Evolutionary conservation across 2,329 filamentous ascomycete species (phyloP).

Genomic region (Apiospora arundinis): DNA sequence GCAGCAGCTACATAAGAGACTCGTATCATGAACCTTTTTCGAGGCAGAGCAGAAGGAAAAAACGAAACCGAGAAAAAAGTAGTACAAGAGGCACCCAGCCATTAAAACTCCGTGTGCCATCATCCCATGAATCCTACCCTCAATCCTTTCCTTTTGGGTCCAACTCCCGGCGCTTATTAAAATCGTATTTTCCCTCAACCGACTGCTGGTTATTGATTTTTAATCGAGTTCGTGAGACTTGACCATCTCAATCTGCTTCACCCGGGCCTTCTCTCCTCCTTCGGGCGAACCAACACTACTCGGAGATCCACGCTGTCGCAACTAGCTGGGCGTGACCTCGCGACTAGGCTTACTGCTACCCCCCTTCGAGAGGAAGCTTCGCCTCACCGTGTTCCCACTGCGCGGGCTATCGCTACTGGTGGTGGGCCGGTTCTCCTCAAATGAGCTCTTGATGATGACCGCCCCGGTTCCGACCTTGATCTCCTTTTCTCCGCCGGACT

Average conservation of each 20-base stretch:
- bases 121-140: neutral
- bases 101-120: constrained; percentile 3
- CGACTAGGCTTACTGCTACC: constrained; percentile 48
- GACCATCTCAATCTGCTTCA: neutral
- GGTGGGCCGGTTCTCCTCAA: constrained; percentile 53
- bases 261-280: neutral
- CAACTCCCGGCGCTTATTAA: constrained; percentile 12
- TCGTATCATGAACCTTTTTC: neutral
- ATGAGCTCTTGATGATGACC: constrained; percentile 77
- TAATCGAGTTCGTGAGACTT: neutral
- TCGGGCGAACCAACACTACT: neutral
- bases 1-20: neutral
- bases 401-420: constrained; percentile 43
- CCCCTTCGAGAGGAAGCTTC: constrained; percentile 63
- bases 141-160: neutral
- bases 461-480: constrained; percentile 75
- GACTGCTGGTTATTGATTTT: neutral
- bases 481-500: constrained; percentile 71
- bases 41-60: neutral
- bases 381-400: constrained; percentile 54
- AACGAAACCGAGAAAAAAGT: neutral
- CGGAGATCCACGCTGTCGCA: constrained; percentile 23
- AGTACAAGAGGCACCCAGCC: neutral
- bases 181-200: neutral
- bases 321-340: constrained; percentile 48